Percentiles rank a stretch among this genome's conserved stretches.
phyloP scores from a whole-genome alignment of 495 filamentous ascomycete genomes.

The Aspergillus ellipticus region DNA sequence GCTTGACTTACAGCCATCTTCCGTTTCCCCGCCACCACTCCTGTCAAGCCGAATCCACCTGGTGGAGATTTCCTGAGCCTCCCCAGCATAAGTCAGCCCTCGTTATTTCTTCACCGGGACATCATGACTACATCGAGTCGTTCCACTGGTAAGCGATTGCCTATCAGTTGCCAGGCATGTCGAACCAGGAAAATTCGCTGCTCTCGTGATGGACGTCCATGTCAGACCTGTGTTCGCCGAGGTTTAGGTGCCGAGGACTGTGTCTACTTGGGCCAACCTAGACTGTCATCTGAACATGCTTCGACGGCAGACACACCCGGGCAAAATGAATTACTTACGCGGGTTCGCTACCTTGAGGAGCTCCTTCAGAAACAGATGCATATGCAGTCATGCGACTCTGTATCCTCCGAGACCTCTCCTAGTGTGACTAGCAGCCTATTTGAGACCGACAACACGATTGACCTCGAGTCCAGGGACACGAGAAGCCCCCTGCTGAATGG shows the following conservation, averaged over 20 bases:
- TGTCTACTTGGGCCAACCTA: conserved; percentile 39
- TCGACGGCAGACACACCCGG: conserved; percentile 22
- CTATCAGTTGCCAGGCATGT: conserved; percentile 43
- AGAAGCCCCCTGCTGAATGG: conserved; percentile 21
- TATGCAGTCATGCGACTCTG: conserved; percentile 16
- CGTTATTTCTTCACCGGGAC: neutral
- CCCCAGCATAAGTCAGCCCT: neutral
- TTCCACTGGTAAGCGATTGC: conserved; percentile 34
- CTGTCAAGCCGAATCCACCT: neutral
- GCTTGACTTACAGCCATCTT: neutral
- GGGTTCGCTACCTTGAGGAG: conserved; percentile 38
- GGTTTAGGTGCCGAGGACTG: conserved; percentile 41
- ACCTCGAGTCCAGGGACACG: conserved; percentile 16
- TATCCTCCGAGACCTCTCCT: conserved; percentile 31
- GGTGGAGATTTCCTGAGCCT: neutral
- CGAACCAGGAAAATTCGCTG: conserved; percentile 40
- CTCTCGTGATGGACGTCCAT: conserved; percentile 39
- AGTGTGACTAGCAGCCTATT: conserved; percentile 33
- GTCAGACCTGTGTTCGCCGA: conserved; percentile 39
- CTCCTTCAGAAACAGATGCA: conserved; percentile 34
- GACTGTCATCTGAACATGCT: conserved; percentile 33
- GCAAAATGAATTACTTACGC: conserved; percentile 35
- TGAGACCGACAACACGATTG: conserved; percentile 25
- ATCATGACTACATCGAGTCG: conserved; percentile 19
- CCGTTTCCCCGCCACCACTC: neutral